Conservation (phyloP, 495 filamentous ascomycete genomes). For the Thozetella sp. region DNA sequence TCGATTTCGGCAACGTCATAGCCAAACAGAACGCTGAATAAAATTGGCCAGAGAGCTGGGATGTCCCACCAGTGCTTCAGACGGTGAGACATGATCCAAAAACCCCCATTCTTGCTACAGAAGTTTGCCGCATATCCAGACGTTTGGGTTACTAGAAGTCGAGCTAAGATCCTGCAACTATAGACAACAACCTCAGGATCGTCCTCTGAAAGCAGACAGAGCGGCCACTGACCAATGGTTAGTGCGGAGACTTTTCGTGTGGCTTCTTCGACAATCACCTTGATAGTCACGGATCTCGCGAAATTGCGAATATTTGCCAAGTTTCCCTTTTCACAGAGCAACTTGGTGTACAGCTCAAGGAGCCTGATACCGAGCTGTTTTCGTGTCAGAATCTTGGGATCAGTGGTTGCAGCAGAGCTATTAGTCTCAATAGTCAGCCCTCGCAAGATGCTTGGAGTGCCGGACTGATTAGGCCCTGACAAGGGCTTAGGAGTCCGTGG, state of each 20-base stretch:
- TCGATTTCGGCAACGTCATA: conserved; percentile 75
- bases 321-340: conserved; percentile 76
- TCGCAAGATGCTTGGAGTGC: conserved; percentile 27
- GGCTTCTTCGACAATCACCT: conserved; percentile 58
- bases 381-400: conserved; percentile 39
- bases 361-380: conserved; percentile 73
- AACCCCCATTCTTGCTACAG: conserved; percentile 80
- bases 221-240: conserved; percentile 73
- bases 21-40: conserved; percentile 88
- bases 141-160: conserved; percentile 82
- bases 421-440: conserved; percentile 30
- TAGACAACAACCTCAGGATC: conserved; percentile 81
- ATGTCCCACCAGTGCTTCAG: conserved; percentile 90
- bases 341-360: conserved; percentile 77
- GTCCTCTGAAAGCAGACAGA: conserved; percentile 88
- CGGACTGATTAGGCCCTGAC: conserved; percentile 34
- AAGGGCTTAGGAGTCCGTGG: conserved; percentile 52
- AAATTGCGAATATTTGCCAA: conserved; percentile 77
- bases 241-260: conserved; percentile 29
- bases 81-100: conserved; percentile 77
- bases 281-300: conserved; percentile 92
- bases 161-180: conserved; percentile 82
- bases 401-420: conserved; percentile 7
- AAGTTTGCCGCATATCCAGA: conserved; percentile 82
- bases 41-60: conserved; percentile 81